Percentiles rank a stretch among this genome's conserved stretches.
Evolutionary conservation across 805 yeast genomes (phyloP).

Genomic region (Tanozyma kutaoensis): DNA sequence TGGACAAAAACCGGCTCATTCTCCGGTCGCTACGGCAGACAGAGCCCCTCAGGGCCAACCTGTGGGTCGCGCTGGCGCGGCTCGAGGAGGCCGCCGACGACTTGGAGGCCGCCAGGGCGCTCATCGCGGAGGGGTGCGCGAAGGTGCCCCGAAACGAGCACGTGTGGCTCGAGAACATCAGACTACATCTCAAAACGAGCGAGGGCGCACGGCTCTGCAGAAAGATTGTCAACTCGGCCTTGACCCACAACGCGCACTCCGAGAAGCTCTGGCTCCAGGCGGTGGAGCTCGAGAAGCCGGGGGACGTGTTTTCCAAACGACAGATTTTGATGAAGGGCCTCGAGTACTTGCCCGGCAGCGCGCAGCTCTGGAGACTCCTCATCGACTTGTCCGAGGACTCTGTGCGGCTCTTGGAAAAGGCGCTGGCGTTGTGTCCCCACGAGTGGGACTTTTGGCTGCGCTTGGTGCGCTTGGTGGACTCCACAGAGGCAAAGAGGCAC

Average conservation of each 20-base stretch:
- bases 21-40: slow-evolving; percentile 57
- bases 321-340: slow-evolving; percentile 60
- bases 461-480: slow-evolving; percentile 32
- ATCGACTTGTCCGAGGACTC: slow-evolving; percentile 36
- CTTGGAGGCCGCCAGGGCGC: slow-evolving; percentile 37
- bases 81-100: slow-evolving; percentile 57
- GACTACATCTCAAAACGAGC: slow-evolving; percentile 37
- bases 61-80: slow-evolving; percentile 81
- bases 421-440: slow-evolving; percentile 54
- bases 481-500: too few relatives aligned
- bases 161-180: slow-evolving; percentile 72
- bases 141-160: slow-evolving; percentile 54
- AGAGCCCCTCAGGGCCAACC: slow-evolving; percentile 60
- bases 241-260: slow-evolving; percentile 41
- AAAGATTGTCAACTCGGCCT: slow-evolving; percentile 51
- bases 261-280: slow-evolving; percentile 66
- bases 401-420: slow-evolving; percentile 42
- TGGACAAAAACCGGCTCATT: slow-evolving; percentile 42
- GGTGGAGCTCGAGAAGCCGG: slow-evolving; percentile 44
- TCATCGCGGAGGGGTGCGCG: slow-evolving; percentile 66
- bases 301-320: slow-evolving; percentile 32
- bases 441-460: slow-evolving; percentile 57
- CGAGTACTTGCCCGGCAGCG: slow-evolving; percentile 45
- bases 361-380: slow-evolving; percentile 55
- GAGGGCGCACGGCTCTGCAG: slow-evolving; percentile 33